Evolutionary conservation across 495 filamentous ascomycete genomes (phyloP).

Genomic region (Penicillium mononematosum): DNA sequence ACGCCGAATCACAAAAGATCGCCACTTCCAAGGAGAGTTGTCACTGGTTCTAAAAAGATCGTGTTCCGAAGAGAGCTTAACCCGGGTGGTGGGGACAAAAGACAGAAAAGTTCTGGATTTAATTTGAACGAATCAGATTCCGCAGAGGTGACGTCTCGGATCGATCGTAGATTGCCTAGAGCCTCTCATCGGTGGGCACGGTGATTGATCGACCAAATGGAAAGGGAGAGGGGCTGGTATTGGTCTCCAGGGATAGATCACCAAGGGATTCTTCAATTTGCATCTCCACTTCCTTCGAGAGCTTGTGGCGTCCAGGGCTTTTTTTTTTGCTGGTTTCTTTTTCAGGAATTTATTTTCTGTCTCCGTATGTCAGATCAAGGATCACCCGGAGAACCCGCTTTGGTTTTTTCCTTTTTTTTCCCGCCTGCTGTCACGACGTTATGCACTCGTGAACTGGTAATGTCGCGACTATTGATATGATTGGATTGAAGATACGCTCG

Average conservation of each 20-base stretch:
- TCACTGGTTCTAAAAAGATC: slow-evolving; percentile 28
- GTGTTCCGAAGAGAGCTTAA: slow-evolving; percentile 23
- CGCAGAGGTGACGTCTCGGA: slow-evolving; percentile 14
- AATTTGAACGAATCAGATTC: neutral
- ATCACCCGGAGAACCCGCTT: slow-evolving; percentile 25
- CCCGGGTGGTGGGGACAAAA: slow-evolving; percentile 12
- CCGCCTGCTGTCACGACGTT: neutral
- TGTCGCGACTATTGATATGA: neutral
- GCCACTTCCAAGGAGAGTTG: slow-evolving; percentile 11
- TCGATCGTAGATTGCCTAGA: slow-evolving; percentile 20
- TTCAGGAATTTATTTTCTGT: neutral
- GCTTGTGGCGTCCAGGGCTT: slow-evolving; percentile 2
- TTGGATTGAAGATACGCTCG: slow-evolving; percentile 1
- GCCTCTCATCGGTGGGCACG: slow-evolving; percentile 27
- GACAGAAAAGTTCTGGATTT: neutral
- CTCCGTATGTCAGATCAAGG: slow-evolving; percentile 27
- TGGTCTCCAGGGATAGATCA: slow-evolving; percentile 27
- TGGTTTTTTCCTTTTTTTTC: slow-evolving; percentile 13
- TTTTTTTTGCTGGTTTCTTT: neutral
- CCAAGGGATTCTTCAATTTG: slow-evolving; percentile 27
- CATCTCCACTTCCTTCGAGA: slow-evolving; percentile 32
- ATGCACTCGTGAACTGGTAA: neutral
- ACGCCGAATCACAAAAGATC: slow-evolving; percentile 22
- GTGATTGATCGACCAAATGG: slow-evolving; percentile 28
- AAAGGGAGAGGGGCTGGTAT: slow-evolving; percentile 17